These are phyloP conservation scores for Maudiozyma bulderi DNA, from an alignment of 805 yeast genomes.

Conservation along the genomic window DNA sequence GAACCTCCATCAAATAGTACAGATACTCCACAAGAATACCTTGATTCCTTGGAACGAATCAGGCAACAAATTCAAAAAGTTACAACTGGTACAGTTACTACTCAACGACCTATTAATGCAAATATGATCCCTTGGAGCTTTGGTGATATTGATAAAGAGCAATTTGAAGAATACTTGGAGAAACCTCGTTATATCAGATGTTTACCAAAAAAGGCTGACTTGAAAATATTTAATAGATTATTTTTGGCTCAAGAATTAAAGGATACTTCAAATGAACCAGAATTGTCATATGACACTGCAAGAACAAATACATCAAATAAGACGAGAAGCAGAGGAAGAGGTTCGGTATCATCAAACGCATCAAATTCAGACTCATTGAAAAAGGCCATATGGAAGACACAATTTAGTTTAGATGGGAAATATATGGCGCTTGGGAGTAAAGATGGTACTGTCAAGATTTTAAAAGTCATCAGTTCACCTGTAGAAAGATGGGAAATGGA, in stretches of 20 bases:
- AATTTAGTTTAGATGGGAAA: slow-evolving; percentile 72
- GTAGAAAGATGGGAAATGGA: slow-evolving; percentile 48
- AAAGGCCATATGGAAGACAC: slow-evolving; percentile 59
- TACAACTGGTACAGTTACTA: not conserved
- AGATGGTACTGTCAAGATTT: slow-evolving; percentile 55
- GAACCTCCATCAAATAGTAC: not conserved
- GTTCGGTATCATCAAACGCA: not conserved
- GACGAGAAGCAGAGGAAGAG: not conserved
- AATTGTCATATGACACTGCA: not conserved
- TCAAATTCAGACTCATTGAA: slow-evolving; percentile 1
- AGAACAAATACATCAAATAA: not conserved
- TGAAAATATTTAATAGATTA: slow-evolving; percentile 41
- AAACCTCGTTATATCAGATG: slow-evolving; percentile 50
- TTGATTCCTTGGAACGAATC: slow-evolving; percentile 10
- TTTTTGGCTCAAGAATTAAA: slow-evolving; percentile 58
- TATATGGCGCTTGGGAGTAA: slow-evolving; percentile 79
- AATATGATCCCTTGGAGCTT: slow-evolving; percentile 5
- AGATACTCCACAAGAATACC: slow-evolving; percentile 1
- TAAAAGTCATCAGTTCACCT: slow-evolving; percentile 74
- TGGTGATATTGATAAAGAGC: slow-evolving; percentile 28
- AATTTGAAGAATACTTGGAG: slow-evolving; percentile 34
- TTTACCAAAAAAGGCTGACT: slow-evolving; percentile 36
- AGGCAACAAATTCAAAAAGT: slow-evolving; percentile 11
- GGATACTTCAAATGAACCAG: not conserved
- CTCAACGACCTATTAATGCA: not conserved